These are phyloP conservation scores for Microbotryum silenes-acaulis DNA, from an alignment of 1,284 basidiomycete genomes.

Conservation along the genomic window DNA sequence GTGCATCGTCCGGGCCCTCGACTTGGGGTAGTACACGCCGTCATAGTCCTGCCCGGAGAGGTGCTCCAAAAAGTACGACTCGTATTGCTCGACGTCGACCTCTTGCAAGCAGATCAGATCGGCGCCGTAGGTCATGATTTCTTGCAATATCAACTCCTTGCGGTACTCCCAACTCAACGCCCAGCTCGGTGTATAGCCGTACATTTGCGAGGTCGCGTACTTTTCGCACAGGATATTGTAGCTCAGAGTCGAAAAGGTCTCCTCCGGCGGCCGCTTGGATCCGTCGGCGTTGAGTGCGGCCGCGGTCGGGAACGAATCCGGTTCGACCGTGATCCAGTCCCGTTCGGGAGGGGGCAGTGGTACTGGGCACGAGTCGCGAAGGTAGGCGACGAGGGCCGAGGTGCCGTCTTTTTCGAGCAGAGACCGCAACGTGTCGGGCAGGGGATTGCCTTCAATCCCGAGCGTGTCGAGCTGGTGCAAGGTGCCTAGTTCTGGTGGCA, in stretches of 20 bases:
- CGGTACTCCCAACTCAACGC: slow-evolving; percentile 92
- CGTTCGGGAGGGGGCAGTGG: slow-evolving; percentile 76
- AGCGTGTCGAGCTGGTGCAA: slow-evolving; percentile 88
- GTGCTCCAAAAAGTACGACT: slow-evolving; percentile 81
- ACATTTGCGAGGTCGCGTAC: slow-evolving; percentile 80
- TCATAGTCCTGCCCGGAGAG: slow-evolving; percentile 76
- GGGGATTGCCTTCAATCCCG: slow-evolving; percentile 91
- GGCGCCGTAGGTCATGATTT: slow-evolving; percentile 72
- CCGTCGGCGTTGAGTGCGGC: slow-evolving; percentile 3
- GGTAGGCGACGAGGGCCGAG: slow-evolving; percentile 70
- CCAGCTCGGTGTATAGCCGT: slow-evolving; percentile 96
- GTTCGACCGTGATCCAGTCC: slow-evolving; percentile 62
- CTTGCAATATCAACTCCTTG: slow-evolving; percentile 80
- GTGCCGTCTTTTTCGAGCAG: slow-evolving; percentile 92
- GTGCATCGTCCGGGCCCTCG: slow-evolving; percentile 86
- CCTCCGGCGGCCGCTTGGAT: slow-evolving; percentile 43
- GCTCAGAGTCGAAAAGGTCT: slow-evolving; percentile 69
- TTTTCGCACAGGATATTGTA: slow-evolving; percentile 96
- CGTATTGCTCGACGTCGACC: slow-evolving; percentile 86
- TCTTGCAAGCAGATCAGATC: slow-evolving; percentile 90
- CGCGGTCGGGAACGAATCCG: slow-evolving; percentile 21
- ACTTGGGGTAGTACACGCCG: slow-evolving; percentile 89
- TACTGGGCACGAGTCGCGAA: slow-evolving; percentile 79
- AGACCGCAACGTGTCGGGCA: slow-evolving; percentile 66
- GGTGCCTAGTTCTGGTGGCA: slow-evolving; percentile 82